These are phyloP conservation scores for Straminergon stramineum DNA, from an alignment of 225 moss, liverwort and hornwort species.

Conservation along the genomic window DNA sequence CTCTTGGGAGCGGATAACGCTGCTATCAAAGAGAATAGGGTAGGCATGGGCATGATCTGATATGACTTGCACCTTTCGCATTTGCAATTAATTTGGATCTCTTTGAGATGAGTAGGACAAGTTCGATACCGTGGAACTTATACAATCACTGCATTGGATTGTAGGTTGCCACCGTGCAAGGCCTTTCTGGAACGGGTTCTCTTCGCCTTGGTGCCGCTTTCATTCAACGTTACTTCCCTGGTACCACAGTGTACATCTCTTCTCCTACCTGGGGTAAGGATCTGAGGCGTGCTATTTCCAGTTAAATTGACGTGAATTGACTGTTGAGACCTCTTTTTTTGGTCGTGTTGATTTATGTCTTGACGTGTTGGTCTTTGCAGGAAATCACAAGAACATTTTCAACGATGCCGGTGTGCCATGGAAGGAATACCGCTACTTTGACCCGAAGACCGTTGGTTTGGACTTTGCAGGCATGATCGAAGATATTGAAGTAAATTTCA, in stretches of 20 bases:
- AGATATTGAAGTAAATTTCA: constrained; percentile 52
- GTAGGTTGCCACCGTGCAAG: constrained; percentile 88
- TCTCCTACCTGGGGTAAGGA: constrained; percentile 88
- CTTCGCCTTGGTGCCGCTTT: constrained; percentile 87
- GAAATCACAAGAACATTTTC: constrained; percentile 96
- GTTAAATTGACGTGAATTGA: neutral
- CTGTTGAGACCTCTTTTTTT: neutral
- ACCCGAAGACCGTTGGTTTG: constrained; percentile 82
- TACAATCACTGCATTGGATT: neutral
- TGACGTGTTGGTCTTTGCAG: constrained; percentile 13
- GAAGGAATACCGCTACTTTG: constrained; percentile 92
- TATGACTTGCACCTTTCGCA: neutral
- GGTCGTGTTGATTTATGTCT: neutral
- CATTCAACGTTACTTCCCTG: constrained; percentile 76
- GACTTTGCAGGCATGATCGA: constrained; percentile 89
- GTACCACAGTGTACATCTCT: constrained; percentile 66
- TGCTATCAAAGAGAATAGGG: constrained; percentile 79
- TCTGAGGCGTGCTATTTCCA: neutral
- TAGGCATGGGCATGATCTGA: constrained; percentile 4
- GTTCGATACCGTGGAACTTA: neutral
- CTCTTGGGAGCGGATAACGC: constrained; percentile 73
- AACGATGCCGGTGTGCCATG: constrained; percentile 79
- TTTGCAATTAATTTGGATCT: neutral
- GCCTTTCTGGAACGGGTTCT: constrained; percentile 89
- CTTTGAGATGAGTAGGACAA: neutral